phyloP scores from a whole-genome alignment of 2,329 filamentous ascomycete genomes.

The Trichoderma oligosporum region DNA sequence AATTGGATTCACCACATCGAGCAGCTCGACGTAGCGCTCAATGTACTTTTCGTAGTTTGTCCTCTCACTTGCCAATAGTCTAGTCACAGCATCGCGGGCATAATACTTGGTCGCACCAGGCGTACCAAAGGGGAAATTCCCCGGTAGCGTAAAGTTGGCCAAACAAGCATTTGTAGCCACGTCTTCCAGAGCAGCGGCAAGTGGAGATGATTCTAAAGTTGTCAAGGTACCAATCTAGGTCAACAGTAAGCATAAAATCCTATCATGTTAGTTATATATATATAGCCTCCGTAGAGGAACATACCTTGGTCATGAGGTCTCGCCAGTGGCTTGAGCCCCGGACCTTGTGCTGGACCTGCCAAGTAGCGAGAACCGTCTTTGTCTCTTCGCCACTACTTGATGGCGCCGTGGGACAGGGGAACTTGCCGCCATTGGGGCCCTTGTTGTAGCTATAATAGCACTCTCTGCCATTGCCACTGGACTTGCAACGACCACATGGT shows the following conservation, averaged over 20 bases:
- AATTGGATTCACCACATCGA: slow-evolving; percentile 35
- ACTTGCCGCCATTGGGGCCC: slow-evolving; percentile 35
- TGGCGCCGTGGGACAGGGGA: slow-evolving; percentile 31
- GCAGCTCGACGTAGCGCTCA: slow-evolving; percentile 30
- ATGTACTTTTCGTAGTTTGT: slow-evolving; percentile 29
- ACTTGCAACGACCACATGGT: slow-evolving; percentile 35
- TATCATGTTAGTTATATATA: no score
- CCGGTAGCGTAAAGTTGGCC: slow-evolving; percentile 35
- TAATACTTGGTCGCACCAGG: slow-evolving; percentile 34
- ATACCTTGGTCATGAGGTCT: slow-evolving; percentile 37
- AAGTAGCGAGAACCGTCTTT: slow-evolving; percentile 31
- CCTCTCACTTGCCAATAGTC: slow-evolving; percentile 30
- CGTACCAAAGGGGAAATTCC: slow-evolving; percentile 39
- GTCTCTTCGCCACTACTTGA: slow-evolving; percentile 25
- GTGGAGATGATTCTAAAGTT: slow-evolving; percentile 27
- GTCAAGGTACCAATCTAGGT: slow-evolving; percentile 30
- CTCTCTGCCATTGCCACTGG: slow-evolving; percentile 34
- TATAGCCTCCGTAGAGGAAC: slow-evolving; percentile 3
- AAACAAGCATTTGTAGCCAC: slow-evolving; percentile 36
- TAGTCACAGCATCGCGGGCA: slow-evolving; percentile 31
- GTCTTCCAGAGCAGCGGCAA: slow-evolving; percentile 31
- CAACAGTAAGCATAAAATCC: neutral
- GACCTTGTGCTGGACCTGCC: slow-evolving; percentile 35
- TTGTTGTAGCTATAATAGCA: slow-evolving; percentile 39
- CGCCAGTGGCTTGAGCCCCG: slow-evolving; percentile 37